These are phyloP conservation scores for Durotheca rogersii DNA, from an alignment of 495 filamentous ascomycete species.

Conservation along the genomic window DNA sequence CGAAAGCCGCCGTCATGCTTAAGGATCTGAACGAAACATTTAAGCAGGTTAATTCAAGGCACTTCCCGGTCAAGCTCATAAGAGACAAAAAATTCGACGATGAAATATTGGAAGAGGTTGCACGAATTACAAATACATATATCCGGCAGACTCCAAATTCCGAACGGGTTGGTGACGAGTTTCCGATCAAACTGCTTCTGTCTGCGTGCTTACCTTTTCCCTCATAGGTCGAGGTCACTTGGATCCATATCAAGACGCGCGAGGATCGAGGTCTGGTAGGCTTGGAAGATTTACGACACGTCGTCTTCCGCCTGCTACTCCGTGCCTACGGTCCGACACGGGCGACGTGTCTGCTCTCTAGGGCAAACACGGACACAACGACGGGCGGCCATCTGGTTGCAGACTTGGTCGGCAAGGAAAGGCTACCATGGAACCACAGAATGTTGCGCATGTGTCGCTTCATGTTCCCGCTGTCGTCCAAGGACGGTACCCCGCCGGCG, in stretches of 20 bases:
- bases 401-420: slow-evolving; percentile 26
- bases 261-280: slow-evolving; percentile 1
- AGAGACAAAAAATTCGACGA: slow-evolving; percentile 20
- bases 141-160: slow-evolving; percentile 27
- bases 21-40: slow-evolving; percentile 32
- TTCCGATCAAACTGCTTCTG: background rate
- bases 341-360: slow-evolving; percentile 20
- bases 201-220: slow-evolving; percentile 12
- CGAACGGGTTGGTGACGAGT: slow-evolving; percentile 23
- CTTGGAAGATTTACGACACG: slow-evolving; percentile 38
- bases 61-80: slow-evolving; percentile 18
- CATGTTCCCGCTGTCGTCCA: slow-evolving; percentile 13
- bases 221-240: slow-evolving; percentile 38
- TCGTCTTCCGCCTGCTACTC: slow-evolving; percentile 46
- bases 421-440: slow-evolving; percentile 48
- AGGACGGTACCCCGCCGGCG: background rate
- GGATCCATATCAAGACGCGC: slow-evolving; percentile 36
- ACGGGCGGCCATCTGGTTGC: slow-evolving; percentile 30
- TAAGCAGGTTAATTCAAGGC: background rate
- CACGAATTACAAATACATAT: slow-evolving; percentile 45
- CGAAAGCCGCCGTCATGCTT: slow-evolving; percentile 36
- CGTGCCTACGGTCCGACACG: slow-evolving; percentile 35
- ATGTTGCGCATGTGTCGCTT: slow-evolving; percentile 43
- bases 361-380: background rate
- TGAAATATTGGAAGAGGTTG: slow-evolving; percentile 41